A percentile compares a stretch with the other conserved stretches of the same genome.
phyloP scores from a whole-genome alignment of 1,284 basidiomycete genomes.

The Puccinia coronata region DNA sequence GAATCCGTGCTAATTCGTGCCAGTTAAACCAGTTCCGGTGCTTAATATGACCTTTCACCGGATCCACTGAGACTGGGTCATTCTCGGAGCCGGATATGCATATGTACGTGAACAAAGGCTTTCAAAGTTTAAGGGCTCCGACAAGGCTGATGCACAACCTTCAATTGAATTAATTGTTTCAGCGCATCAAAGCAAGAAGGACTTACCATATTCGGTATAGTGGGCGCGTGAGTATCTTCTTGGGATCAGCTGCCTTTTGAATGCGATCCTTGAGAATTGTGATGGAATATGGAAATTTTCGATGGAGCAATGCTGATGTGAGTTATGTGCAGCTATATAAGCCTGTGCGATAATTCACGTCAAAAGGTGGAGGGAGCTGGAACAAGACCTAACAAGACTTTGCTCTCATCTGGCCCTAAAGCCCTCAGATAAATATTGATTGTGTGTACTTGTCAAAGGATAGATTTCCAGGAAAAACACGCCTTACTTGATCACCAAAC shows the following conservation, averaged over 20 bases:
- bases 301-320: not conserved
- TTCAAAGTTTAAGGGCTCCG: not conserved
- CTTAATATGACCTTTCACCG: not conserved
- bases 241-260: not conserved
- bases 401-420: not conserved
- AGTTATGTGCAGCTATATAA: too few relatives aligned
- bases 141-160: conserved; percentile 12
- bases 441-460: not conserved
- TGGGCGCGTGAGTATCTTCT: not conserved
- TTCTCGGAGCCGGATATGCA: too few relatives aligned
- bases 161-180: not conserved
- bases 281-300: not conserved
- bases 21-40: not conserved
- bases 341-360: too few relatives aligned
- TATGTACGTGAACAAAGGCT: not conserved
- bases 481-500: not conserved
- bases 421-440: not conserved
- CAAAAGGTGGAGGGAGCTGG: not conserved
- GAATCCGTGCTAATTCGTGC: not conserved
- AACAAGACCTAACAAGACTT: not conserved
- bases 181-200: not conserved
- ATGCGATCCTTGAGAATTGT: not conserved
- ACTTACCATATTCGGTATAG: conserved; percentile 26
- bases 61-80: not conserved
- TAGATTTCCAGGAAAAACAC: not conserved